phyloP scores from a whole-genome alignment of 1,284 basidiomycete genomes.

The Meripilus lineatus region DNA sequence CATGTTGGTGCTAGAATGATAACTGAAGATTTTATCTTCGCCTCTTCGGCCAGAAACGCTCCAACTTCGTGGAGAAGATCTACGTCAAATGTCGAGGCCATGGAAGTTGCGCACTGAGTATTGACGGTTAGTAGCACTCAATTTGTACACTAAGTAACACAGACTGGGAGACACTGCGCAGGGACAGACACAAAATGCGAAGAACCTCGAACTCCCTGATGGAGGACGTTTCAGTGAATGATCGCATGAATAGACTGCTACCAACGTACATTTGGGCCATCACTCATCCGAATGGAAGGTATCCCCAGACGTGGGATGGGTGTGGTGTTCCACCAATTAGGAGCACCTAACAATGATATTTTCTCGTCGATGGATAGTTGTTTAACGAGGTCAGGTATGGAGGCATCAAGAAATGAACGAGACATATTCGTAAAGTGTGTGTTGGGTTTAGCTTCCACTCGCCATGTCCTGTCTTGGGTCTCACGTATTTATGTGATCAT shows the following conservation, averaged over 20 bases:
- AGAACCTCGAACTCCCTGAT: constrained; percentile 59
- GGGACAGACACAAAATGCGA: constrained; percentile 53
- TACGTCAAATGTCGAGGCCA: constrained; percentile 61
- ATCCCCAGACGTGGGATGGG: constrained; percentile 52
- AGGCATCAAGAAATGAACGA: constrained; percentile 47
- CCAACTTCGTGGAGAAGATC: constrained; percentile 52
- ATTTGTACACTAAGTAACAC: constrained; percentile 8
- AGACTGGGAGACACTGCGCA: constrained; percentile 29
- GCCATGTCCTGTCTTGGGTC: too few species aligned
- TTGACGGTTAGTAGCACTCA: neutral
- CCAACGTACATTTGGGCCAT: constrained; percentile 55
- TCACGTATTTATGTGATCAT: too few species aligned
- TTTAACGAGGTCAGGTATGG: constrained; percentile 46
- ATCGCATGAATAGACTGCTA: too few species aligned
- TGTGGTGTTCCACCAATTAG: constrained; percentile 71
- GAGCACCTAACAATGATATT: constrained; percentile 55
- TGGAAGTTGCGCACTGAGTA: constrained; percentile 57
- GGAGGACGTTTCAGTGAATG: neutral
- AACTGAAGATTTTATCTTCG: constrained; percentile 59
- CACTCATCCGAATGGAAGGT: constrained; percentile 61
- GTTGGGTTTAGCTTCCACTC: too few species aligned
- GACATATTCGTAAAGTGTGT: too few species aligned
- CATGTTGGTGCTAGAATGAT: constrained; percentile 64
- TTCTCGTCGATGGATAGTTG: constrained; percentile 59
- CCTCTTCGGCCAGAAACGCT: constrained; percentile 52